These are phyloP conservation scores for Mycena floridula DNA, from an alignment of 768 basidiomycete genomes.

Conservation along the genomic window DNA sequence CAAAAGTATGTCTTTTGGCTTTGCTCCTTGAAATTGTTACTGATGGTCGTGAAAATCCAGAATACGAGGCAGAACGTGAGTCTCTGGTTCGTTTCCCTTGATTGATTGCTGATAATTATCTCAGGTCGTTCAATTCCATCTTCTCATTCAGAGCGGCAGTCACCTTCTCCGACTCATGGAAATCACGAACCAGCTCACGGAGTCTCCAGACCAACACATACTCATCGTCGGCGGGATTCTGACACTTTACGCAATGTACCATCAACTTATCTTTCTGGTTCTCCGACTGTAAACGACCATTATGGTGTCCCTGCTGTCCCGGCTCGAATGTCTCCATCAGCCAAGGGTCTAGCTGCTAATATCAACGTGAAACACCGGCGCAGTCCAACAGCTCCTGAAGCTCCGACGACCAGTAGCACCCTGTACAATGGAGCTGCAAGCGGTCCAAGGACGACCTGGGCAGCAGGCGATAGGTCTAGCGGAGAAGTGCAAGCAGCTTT, in stretches of 20 bases:
- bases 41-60: conserved; percentile 8
- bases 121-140: conserved; percentile 33
- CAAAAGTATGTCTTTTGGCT: no score
- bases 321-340: conserved; percentile 9
- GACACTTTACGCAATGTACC: conserved; percentile 61
- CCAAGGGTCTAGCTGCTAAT: conserved; percentile 6
- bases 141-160: conserved; percentile 27
- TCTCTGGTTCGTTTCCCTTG: not conserved
- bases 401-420: conserved; percentile 35
- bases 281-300: conserved; percentile 50
- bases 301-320: conserved; percentile 7
- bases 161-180: conserved; percentile 29
- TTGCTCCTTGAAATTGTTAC: no score
- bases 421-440: conserved; percentile 16
- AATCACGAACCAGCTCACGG: no score
- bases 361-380: conserved; percentile 48
- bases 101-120: conserved; percentile 6
- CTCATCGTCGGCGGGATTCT: conserved; percentile 67
- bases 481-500: conserved; percentile 9
- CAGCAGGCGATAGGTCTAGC: conserved; percentile 35
- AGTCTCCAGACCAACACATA: conserved; percentile 36
- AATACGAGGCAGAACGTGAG: conserved; percentile 2
- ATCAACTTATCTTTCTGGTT: conserved; percentile 25
- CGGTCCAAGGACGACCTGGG: conserved; percentile 36
- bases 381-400: conserved; percentile 67